Base-by-base conservation (phyloP, 495 filamentous ascomycete species). In the Umbilicaria muhlenbergii region DNA sequence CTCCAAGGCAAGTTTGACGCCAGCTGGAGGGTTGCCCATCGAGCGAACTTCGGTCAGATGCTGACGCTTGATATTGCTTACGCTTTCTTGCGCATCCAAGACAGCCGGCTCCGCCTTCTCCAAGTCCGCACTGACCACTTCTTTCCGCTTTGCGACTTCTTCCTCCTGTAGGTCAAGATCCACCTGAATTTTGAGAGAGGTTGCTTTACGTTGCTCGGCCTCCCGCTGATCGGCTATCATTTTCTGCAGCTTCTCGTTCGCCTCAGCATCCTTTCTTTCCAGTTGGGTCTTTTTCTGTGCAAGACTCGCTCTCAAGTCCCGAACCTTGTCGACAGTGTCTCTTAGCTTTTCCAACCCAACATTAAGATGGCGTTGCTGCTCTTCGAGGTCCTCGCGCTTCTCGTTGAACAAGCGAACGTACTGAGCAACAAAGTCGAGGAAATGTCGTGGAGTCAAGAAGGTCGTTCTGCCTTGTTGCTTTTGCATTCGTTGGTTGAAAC, bases 381-480 rank as follows among this genome's bases (percentile, higher is more conserved):
- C 91, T 64, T 99, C 91, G 0, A 99, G 70, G 53, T 96, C 92
- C 61, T 96, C 92, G 0, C 91, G 81, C 68, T 99, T 99, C 59
- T 99, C 92, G 47, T 91, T 92, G 62, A 94, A 94, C 2, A 99
- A 71, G 59, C 84, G 89, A 53, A 96, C 91, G 61, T 93, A 99
- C 51, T 99, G 91, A 33, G 86, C 85, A 42, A 96, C 91, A 55
- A 99, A 99, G 58, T 99, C 91, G 37, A 99, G 70, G 64, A 94
- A 99, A 61, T 99, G 91, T 34, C 91, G 75, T 21, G 91, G 91
- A 18, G 92, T 99, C 42, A 96, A 81, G 64, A 80, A 96, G 2
- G 92, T 95, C 13, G 78, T 71, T 63, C 78, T 83, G 53, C 80
- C 82, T 65, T 95, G 91, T 57, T 95, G 89, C 54, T 86, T 93